Base-by-base conservation (phyloP, 2,329 filamentous ascomycete genomes). In the Penicillium expansum region DNA sequence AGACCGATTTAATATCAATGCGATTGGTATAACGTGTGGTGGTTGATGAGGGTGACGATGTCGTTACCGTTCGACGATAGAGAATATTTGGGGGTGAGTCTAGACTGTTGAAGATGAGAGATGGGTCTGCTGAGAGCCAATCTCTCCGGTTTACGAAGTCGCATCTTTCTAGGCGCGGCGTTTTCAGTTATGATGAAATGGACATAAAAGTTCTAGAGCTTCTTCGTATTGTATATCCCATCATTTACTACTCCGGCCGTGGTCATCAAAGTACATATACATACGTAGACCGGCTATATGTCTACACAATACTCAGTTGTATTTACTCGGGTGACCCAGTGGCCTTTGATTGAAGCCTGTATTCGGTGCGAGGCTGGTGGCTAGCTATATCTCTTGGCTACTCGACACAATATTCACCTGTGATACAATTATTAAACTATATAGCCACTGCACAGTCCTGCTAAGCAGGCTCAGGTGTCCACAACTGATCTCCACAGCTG, bases 141-240 rank as follows among this genome's bases (percentile, higher is more conserved):
- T 56, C 58, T 51, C 52, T 57, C 53, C 47, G 41, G 52, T 66
- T 69, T 62, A 69, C 59, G 67, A 70, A 65, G 64, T 62, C 59
- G 65, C 62, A 62, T 66, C 63, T 67, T 60, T 52, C 52, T 61
- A 55, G 58, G 60, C 59, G 62, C 65, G 63, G 65, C 64, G 63
- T 69, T 64, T 63, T 58, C 54, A 67, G 60, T 67, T 63, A 71
- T 66, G 68, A 71, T 65, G 67, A 69, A 67, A 72, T 71, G 68
- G 66, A 69, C 63, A 69, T 70, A 67, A 63, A 65, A 63, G 62
- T 62, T 59, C 60, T 65, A 66, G 59, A 59, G 54, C 47, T 57
- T 55, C 45, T 43, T 55, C 47, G 52, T 50, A 55, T 54, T 42
- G 52, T 41, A 18, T 44, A 27, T 52, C 9, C 49, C 10, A 32